phyloP scores from a whole-genome alignment of 192 early-diverging fungal genomes.

The Tieghemiomyces parasiticus region DNA sequence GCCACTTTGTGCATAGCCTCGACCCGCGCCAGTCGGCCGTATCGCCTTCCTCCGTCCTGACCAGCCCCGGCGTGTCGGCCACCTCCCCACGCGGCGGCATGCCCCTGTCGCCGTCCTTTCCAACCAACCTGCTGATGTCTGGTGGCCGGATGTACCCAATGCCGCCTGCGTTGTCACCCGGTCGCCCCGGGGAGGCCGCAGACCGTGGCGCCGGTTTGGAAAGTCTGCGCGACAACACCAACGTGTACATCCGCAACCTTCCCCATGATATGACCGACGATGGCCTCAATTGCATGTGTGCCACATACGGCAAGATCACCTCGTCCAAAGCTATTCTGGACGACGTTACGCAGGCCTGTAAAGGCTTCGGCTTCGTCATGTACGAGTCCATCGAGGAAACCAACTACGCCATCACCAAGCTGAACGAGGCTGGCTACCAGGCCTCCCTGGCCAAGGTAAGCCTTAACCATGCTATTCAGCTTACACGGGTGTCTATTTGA shows the following conservation, averaged over 20 bases:
- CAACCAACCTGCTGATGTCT: background rate
- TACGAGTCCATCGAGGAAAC: slow-evolving; percentile 58
- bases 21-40: background rate
- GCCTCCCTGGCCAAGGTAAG: slow-evolving; percentile 61
- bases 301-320: slow-evolving; percentile 51
- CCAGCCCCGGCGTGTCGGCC: background rate
- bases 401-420: slow-evolving; percentile 45
- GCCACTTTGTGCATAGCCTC: slow-evolving; percentile 4
- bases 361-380: slow-evolving; percentile 83
- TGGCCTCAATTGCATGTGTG: slow-evolving; percentile 40
- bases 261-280: slow-evolving; percentile 51
- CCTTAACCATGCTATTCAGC: background rate
- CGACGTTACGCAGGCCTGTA: slow-evolving; percentile 61
- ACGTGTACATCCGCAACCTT: slow-evolving; percentile 75
- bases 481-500: no score
- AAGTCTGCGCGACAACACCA: slow-evolving; percentile 25
- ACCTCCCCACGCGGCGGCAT: background rate
- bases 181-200: background rate
- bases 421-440: slow-evolving; percentile 45
- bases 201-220: background rate
- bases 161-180: background rate
- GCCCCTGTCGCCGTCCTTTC: background rate
- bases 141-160: background rate
- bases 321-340: slow-evolving; percentile 78
- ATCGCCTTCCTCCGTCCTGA: background rate